Conservation (phyloP, 257 asterid species). For the Solanum appendiculatum region DNA sequence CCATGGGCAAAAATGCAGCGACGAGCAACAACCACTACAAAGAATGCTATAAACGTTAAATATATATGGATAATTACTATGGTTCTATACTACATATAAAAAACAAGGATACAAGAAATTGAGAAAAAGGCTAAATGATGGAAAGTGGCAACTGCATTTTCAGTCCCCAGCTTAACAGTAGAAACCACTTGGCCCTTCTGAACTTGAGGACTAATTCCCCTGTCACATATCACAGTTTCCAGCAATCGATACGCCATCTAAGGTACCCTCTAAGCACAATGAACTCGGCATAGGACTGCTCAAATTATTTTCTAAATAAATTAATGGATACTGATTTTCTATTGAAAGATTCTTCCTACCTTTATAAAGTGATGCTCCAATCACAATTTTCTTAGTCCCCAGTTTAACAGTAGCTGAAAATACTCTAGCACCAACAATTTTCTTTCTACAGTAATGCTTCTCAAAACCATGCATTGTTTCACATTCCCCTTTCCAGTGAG, state of each 20-base stretch:
- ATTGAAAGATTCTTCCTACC: constrained; percentile 33
- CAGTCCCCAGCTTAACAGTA: background rate
- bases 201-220: constrained; percentile 79
- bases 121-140: no score
- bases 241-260: constrained; percentile 43
- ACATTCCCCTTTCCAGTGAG: constrained; percentile 62
- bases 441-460: constrained; percentile 47
- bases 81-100: no score
- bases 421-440: constrained; percentile 67
- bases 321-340: constrained; percentile 32
- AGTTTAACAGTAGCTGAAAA: constrained; percentile 69
- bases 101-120: no score
- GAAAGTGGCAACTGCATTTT: constrained; percentile 39
- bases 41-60: no score
- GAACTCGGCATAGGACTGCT: constrained; percentile 60
- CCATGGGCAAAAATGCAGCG: no score
- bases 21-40: no score
- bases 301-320: constrained; percentile 61
- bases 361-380: constrained; percentile 65
- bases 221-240: constrained; percentile 77
- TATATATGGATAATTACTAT: no score
- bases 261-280: constrained; percentile 72
- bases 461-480: constrained; percentile 60
- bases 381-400: constrained; percentile 34
- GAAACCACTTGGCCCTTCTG: constrained; percentile 77